Evolutionary conservation across 495 filamentous ascomycete species (phyloP), one percentile per base, ranked within the genome.

Genomic region (Penicillium arizonense): DNA sequence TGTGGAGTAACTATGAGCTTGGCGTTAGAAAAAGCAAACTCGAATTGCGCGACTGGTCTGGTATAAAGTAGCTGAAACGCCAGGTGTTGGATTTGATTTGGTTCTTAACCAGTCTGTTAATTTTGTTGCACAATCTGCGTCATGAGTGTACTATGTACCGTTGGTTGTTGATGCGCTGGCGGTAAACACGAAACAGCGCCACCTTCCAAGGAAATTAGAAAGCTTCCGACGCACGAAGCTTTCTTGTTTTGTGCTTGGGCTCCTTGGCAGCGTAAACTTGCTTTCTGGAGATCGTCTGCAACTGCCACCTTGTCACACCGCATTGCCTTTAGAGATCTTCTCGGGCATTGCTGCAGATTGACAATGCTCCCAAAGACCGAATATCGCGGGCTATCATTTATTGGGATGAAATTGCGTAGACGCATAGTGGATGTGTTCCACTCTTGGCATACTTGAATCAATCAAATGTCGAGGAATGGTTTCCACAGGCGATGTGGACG

Each of bases 271-370:
- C 28, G 7, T 12, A 36, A 26, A 37, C 45, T 37, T 37, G 30
- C 2, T 35, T 40, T 18, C 13, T 34, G n/a, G 36, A 1, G 37
- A 43, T 16, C 16, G 8, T 2, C 30, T n/a, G 16, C 30, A 21
- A 6, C 9, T 26, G 4, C 16, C 16, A 23, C 10, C 33, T 37
- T 8, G 37, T 50, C 38, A 50, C 48, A 50, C 38, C 32, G 38
- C 47, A 35, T 50, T 13, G 24, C 13, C 20, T 12, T 10, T 8
- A 24, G 13, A 8, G 7, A 10, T 40, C 23, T 24, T 3, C n/a
- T 39, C 3, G 47, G 37, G 36, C 37, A 50, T 41, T 35, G 11
- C 36, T 50, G 39, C 48, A 43, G 48, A 34, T 42, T 50, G 37
- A 35, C 24, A 30, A 44, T n/a, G 30, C 20, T 7, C 28, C 8